phyloP scores from a whole-genome alignment of 164 flowering plant genomes.

The Chloranthus sessilifolius region DNA sequence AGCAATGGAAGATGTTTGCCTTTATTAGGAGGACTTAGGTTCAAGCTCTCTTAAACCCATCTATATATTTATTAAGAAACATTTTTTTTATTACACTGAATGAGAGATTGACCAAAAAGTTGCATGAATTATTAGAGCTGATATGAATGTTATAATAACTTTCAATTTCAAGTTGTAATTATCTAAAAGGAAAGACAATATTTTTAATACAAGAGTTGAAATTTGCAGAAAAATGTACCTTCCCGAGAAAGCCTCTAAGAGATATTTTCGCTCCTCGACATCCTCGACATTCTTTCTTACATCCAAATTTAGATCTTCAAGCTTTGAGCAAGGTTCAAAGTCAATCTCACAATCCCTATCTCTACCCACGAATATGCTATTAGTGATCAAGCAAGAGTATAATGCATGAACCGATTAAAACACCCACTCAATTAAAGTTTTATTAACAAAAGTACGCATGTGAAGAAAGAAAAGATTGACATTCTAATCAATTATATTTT shows the following conservation, averaged over 20 bases:
- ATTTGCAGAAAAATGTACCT: slow-evolving; percentile 34
- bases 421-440: background rate
- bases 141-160: background rate
- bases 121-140: background rate
- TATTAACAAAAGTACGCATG: slow-evolving; percentile 1
- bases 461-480: too few species aligned
- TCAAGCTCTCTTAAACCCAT: too few species aligned
- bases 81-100: background rate
- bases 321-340: slow-evolving; percentile 85
- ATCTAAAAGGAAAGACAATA: background rate
- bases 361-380: slow-evolving; percentile 22
- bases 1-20: too few species aligned
- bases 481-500: too few species aligned
- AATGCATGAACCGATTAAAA: slow-evolving; percentile 5
- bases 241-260: slow-evolving; percentile 24
- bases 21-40: too few species aligned
- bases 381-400: slow-evolving; percentile 12
- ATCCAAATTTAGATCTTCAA: slow-evolving; percentile 86
- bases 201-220: background rate
- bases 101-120: background rate
- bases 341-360: slow-evolving; percentile 42
- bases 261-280: slow-evolving; percentile 26
- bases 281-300: slow-evolving; percentile 42
- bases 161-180: background rate
- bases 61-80: too few species aligned